A percentile compares a stretch with the other conserved stretches of the same genome.
Conservation (phyloP, 768 basidiomycete species). For the Hebeloma cylindrosporum region DNA sequence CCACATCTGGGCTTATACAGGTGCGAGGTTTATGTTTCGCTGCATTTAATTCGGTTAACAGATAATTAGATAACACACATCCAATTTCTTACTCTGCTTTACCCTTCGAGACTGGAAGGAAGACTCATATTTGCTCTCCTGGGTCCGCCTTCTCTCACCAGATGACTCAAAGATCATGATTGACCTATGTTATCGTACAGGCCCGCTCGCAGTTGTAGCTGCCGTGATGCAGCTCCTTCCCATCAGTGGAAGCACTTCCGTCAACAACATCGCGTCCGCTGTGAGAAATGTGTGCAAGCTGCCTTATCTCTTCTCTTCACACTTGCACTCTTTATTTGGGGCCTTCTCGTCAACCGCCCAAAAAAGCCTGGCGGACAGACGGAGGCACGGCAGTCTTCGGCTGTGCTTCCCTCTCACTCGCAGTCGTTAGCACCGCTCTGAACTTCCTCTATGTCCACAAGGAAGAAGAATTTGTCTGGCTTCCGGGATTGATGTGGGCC, state of each 20-base stretch:
- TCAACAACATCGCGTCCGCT: constrained; percentile 62
- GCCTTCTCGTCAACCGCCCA: constrained; percentile 83
- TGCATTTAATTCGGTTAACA: background rate
- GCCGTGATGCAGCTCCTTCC: constrained; percentile 84
- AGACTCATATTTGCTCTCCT: constrained; percentile 83
- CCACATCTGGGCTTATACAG: constrained; percentile 82
- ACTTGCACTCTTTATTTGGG: constrained; percentile 88
- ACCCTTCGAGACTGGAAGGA: constrained; percentile 87
- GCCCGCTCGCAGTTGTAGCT: constrained; percentile 83
- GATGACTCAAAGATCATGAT: background rate
- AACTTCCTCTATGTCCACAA: constrained; percentile 85
- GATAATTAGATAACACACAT: constrained; percentile 84
- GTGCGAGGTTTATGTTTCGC: constrained; percentile 43
- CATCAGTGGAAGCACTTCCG: constrained; percentile 43
- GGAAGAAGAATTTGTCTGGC: constrained; percentile 88
- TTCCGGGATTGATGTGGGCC: constrained; percentile 86
- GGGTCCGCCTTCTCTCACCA: constrained; percentile 45
- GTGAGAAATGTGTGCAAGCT: constrained; percentile 95
- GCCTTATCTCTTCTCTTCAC: constrained; percentile 96
- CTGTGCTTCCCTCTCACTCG: constrained; percentile 77
- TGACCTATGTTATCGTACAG: constrained; percentile 30
- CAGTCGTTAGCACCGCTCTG: constrained; percentile 77
- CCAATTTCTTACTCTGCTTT: constrained; percentile 93
- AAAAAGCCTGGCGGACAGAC: constrained; percentile 93
- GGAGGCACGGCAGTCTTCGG: constrained; percentile 97